Conservation (phyloP, 1,139 yeast genomes). For the Blastobotrys persicus region DNA sequence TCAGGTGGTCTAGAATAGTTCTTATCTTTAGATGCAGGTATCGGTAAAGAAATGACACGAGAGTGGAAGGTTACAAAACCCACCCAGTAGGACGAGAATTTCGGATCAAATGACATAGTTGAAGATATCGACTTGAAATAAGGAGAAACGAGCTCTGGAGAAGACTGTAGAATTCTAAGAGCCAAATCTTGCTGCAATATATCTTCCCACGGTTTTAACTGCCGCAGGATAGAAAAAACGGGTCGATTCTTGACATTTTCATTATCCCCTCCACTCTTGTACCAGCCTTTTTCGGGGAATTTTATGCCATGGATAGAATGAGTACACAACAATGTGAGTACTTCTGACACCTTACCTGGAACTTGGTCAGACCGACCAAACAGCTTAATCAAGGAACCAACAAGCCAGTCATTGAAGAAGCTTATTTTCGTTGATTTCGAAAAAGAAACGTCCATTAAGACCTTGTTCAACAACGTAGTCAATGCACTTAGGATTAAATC, state of each 20-base stretch:
- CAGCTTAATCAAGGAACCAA: conserved; percentile 56
- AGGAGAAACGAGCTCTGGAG: conserved; percentile 74
- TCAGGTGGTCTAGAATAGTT: conserved; percentile 29
- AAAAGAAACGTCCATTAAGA: conserved; percentile 60
- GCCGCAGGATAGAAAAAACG: conserved; percentile 58
- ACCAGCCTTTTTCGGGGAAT: conserved; percentile 59
- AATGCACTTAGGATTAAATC: conserved; percentile 45
- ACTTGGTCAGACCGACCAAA: conserved; percentile 43
- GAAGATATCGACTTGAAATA: conserved; percentile 51
- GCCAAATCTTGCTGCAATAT: conserved; percentile 57
- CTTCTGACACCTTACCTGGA: conserved; percentile 42
- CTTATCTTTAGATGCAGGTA: conserved; percentile 39
- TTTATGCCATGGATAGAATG: conserved; percentile 59
- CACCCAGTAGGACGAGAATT: conserved; percentile 76
- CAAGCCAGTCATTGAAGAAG: conserved; percentile 73
- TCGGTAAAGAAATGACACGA: conserved; percentile 53
- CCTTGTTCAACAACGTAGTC: conserved; percentile 47
- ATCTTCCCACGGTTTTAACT: conserved; percentile 81
- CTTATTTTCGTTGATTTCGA: conserved; percentile 69
- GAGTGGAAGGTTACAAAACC: conserved; percentile 65
- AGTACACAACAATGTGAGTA: conserved; percentile 51
- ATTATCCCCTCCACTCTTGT: conserved; percentile 37
- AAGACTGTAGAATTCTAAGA: conserved; percentile 48
- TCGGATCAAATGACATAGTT: conserved; percentile 63
- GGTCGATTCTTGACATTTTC: conserved; percentile 50